phyloP scores from a whole-genome alignment of 108 stramenopile species.

The Cyclotella distinguenda region DNA sequence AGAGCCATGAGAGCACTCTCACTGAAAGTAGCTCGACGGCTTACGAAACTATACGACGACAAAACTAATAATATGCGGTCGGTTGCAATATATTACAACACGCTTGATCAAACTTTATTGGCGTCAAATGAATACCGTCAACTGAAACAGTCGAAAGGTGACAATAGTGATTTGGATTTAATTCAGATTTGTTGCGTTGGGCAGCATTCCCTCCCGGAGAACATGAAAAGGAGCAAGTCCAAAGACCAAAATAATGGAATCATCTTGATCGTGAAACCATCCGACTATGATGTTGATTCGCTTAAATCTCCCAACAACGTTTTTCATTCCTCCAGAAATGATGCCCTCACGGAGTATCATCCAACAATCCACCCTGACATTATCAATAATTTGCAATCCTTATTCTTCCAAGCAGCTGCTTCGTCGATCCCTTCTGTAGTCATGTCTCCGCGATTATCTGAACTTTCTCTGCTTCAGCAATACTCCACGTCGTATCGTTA shows the following conservation, averaged over 20 bases:
- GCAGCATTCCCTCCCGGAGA: constrained; percentile 38
- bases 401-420: constrained; percentile 52
- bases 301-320: constrained; percentile 25
- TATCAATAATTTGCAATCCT: constrained; percentile 48
- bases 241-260: constrained; percentile 27
- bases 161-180: constrained; percentile 23
- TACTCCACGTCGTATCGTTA: constrained; percentile 8
- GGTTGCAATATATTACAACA: constrained; percentile 64
- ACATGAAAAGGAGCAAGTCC: constrained; percentile 17
- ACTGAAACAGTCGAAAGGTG: constrained; percentile 11
- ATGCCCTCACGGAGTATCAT: constrained; percentile 13
- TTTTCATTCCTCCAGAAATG: neutral
- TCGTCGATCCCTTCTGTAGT: constrained; percentile 53
- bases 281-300: constrained; percentile 61
- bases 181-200: constrained; percentile 49
- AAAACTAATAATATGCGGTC: constrained; percentile 10
- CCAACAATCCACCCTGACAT: constrained; percentile 37
- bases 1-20: constrained; percentile 51
- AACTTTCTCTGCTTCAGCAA: constrained; percentile 42
- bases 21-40: constrained; percentile 53
- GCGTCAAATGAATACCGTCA: constrained; percentile 54
- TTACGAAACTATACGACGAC: constrained; percentile 16
- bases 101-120: constrained; percentile 60
- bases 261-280: constrained; percentile 63
- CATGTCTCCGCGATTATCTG: constrained; percentile 63